Percentiles rank a stretch among this genome's conserved stretches.
These are phyloP conservation scores for Epichloe aotearoae DNA, from an alignment of 2,329 filamentous ascomycete species.

Conservation along the genomic window DNA sequence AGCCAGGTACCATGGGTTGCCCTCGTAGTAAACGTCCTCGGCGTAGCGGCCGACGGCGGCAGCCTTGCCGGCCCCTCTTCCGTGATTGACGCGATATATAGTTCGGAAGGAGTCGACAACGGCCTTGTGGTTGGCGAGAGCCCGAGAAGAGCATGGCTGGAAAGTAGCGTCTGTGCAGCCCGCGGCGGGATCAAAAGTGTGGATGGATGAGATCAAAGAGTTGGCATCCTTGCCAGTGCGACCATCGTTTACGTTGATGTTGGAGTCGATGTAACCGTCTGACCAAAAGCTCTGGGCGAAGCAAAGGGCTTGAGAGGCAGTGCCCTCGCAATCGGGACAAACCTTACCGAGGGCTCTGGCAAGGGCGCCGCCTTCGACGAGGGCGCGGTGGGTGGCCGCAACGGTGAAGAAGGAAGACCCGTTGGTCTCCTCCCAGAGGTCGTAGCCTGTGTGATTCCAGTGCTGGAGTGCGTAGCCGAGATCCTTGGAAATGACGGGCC, in stretches of 20 bases:
- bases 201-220: slow-evolving; percentile 52
- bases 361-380: slow-evolving; percentile 53
- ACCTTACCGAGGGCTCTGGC: slow-evolving; percentile 49
- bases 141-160: slow-evolving; percentile 59
- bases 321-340: slow-evolving; percentile 45
- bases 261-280: slow-evolving; percentile 51
- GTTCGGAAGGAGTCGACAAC: slow-evolving; percentile 65
- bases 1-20: slow-evolving; percentile 71
- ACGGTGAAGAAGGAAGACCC: slow-evolving; percentile 72
- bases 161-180: slow-evolving; percentile 59
- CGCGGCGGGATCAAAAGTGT: slow-evolving; percentile 54
- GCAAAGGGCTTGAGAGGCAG: slow-evolving; percentile 60
- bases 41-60: slow-evolving; percentile 54
- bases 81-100: slow-evolving; percentile 55
- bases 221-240: slow-evolving; percentile 61
- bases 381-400: slow-evolving; percentile 54
- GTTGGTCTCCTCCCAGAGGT: slow-evolving; percentile 72
- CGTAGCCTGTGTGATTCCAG: slow-evolving; percentile 54
- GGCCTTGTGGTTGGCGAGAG: slow-evolving; percentile 63
- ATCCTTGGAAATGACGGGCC: slow-evolving; percentile 67
- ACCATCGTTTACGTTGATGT: slow-evolving; percentile 49
- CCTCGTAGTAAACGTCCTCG: slow-evolving; percentile 62
- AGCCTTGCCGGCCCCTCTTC: slow-evolving; percentile 44
- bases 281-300: slow-evolving; percentile 65
- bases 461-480: slow-evolving; percentile 62